These are phyloP conservation scores for Coniosporium tulheliwenetii DNA, from an alignment of 2,329 filamentous ascomycete genomes.

Conservation along the genomic window DNA sequence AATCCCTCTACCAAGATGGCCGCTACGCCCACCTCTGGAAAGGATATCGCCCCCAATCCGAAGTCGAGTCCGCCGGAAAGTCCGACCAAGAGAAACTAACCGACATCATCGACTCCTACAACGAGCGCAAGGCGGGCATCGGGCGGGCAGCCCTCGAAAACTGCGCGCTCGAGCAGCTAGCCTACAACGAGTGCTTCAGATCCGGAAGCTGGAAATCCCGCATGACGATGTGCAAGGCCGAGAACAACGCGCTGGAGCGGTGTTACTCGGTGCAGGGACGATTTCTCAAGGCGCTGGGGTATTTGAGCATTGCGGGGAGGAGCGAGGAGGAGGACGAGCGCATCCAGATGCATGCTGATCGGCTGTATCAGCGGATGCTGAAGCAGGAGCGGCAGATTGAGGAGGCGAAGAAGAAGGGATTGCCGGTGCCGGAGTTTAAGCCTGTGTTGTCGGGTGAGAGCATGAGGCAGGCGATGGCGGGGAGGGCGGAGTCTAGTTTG, in stretches of 20 bases:
- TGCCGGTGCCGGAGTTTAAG: slow-evolving; percentile 40
- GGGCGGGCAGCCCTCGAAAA: slow-evolving; percentile 80
- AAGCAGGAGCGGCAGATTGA: slow-evolving; percentile 64
- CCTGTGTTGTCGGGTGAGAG: slow-evolving; percentile 29
- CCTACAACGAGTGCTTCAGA: slow-evolving; percentile 69
- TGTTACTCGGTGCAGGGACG: slow-evolving; percentile 87
- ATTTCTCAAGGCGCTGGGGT: slow-evolving; percentile 81
- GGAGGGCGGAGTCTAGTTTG: slow-evolving; percentile 10
- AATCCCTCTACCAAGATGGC: slow-evolving; percentile 52
- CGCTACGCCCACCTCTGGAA: slow-evolving; percentile 85
- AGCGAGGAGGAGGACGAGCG: slow-evolving; percentile 60
- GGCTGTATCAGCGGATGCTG: slow-evolving; percentile 74
- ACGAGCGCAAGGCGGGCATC: slow-evolving; percentile 64
- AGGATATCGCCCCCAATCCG: slow-evolving; percentile 59
- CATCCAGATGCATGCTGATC: slow-evolving; percentile 89
- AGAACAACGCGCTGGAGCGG: slow-evolving; percentile 64
- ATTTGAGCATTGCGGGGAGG: slow-evolving; percentile 52
- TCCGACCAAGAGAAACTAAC: slow-evolving; percentile 66
- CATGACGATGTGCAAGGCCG: slow-evolving; percentile 64
- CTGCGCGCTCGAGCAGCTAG: slow-evolving; percentile 74
- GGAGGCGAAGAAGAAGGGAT: slow-evolving; percentile 44
- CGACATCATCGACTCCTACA: slow-evolving; percentile 70
- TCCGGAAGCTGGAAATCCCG: slow-evolving; percentile 51
- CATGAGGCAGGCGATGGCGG: slow-evolving; percentile 9
- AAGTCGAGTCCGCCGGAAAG: slow-evolving; percentile 54